Percentiles rank a stretch among this genome's conserved stretches.
These are phyloP conservation scores for Esteya vermicola DNA, from an alignment of 2,329 filamentous ascomycete genomes.

Conservation along the genomic window DNA sequence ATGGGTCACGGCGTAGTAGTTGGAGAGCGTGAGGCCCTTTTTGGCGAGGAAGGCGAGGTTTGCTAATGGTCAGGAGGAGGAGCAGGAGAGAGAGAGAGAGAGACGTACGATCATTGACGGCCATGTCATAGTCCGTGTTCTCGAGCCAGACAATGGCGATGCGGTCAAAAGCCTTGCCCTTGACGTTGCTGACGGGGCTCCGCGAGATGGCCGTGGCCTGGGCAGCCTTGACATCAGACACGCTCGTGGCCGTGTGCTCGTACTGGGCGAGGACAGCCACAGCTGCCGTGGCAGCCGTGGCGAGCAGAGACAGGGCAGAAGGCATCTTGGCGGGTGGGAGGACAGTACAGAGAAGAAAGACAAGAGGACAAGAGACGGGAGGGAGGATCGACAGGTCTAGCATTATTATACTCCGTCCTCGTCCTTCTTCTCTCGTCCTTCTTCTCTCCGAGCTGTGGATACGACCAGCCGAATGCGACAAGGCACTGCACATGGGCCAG, in stretches of 20 bases:
- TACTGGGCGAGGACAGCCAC: conserved; percentile 5
- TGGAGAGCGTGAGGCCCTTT: conserved; percentile 47
- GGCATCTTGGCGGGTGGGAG: conserved; percentile 3
- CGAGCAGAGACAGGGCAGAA: conserved; percentile 3
- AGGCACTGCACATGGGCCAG: no score
- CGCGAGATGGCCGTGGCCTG: conserved; percentile 45
- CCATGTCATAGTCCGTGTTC: conserved; percentile 57
- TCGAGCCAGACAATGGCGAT: conserved; percentile 64
- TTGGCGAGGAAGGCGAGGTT: conserved; percentile 43
- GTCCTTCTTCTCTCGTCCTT: no score
- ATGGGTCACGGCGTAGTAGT: conserved; percentile 51
- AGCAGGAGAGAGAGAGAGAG: neutral
- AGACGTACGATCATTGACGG: conserved; percentile 44
- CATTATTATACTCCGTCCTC: neutral
- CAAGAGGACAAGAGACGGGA: neutral
- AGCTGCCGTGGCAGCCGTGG: conserved; percentile 9
- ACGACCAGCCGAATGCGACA: no score
- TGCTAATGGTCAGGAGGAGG: conserved; percentile 13
- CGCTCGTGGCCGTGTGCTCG: conserved; percentile 35
- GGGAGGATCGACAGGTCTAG: neutral
- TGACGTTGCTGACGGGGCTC: conserved; percentile 48
- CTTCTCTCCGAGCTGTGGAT: no score
- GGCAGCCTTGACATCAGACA: conserved; percentile 36
- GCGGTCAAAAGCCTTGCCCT: conserved; percentile 59
- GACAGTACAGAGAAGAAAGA: neutral